Evolutionary conservation across 441 rosid species (phyloP).

Genomic region (Lagerstroemia fauriei): DNA sequence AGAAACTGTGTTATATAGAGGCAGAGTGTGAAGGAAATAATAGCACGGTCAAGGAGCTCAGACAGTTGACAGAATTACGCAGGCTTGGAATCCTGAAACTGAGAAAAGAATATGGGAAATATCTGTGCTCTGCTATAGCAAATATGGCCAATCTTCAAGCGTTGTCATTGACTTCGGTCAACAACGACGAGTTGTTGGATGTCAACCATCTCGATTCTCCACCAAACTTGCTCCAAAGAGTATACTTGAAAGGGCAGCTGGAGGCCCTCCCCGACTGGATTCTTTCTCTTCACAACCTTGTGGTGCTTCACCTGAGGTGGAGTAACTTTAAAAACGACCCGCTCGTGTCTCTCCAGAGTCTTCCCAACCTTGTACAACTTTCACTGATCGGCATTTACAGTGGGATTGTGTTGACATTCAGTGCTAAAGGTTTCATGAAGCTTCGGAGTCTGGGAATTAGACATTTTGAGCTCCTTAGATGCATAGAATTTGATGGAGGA

Average conservation of each 20-base stretch:
- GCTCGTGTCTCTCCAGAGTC: neutral
- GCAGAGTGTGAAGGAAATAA: neutral
- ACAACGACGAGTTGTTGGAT: neutral
- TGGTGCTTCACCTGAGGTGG: neutral
- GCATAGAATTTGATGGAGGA: neutral
- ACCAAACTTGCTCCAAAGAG: neutral
- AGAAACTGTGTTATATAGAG: constrained; percentile 21
- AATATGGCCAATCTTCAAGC: constrained; percentile 15
- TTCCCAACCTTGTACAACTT: neutral
- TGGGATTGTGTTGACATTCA: neutral
- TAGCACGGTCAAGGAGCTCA: constrained; percentile 7
- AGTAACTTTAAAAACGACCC: constrained; percentile 1
- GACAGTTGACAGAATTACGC: constrained; percentile 1
- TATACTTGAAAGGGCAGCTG: constrained; percentile 7
- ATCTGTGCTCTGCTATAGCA: neutral
- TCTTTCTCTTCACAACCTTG: neutral
- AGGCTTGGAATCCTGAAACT: constrained; percentile 23
- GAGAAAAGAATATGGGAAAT: constrained; percentile 15
- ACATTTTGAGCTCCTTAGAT: neutral
- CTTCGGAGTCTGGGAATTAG: constrained; percentile 2
- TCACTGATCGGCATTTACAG: neutral
- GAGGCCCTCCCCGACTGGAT: neutral
- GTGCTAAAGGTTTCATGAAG: neutral
- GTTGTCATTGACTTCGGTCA: neutral
- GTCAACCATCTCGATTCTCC: neutral